These are phyloP conservation scores for Phaseolus coccineus DNA, from an alignment of 331 rosid genomes.

Conservation along the genomic window DNA sequence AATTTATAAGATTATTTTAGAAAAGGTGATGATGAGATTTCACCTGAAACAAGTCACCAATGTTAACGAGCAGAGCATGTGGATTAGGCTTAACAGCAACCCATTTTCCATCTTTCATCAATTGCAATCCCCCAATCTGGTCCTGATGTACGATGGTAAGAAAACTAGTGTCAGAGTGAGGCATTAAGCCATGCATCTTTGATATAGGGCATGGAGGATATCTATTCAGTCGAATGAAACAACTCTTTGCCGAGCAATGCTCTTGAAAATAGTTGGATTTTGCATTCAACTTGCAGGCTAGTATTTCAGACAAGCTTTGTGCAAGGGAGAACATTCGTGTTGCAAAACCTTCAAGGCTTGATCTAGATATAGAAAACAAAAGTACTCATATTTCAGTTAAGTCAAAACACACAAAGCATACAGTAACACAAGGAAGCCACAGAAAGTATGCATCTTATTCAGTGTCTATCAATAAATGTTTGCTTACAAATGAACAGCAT, in stretches of 20 bases:
- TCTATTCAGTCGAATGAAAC: slow-evolving; percentile 65
- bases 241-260: slow-evolving; percentile 54
- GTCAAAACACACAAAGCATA: slow-evolving; percentile 1
- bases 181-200: slow-evolving; percentile 62
- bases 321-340: slow-evolving; percentile 49
- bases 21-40: neutral
- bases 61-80: slow-evolving; percentile 66
- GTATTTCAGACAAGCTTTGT: slow-evolving; percentile 62
- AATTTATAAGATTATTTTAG: neutral
- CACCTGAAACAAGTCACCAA: slow-evolving; percentile 90
- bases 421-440: neutral
- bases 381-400: neutral
- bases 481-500: neutral
- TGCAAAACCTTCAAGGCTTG: slow-evolving; percentile 56
- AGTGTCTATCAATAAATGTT: too few relatives aligned
- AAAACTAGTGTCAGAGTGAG: slow-evolving; percentile 76
- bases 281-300: slow-evolving; percentile 54
- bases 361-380: slow-evolving; percentile 37
- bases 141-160: slow-evolving; percentile 64
- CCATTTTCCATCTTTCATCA: slow-evolving; percentile 73
- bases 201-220: slow-evolving; percentile 74
- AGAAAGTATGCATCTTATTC: neutral
- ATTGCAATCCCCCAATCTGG: slow-evolving; percentile 69
- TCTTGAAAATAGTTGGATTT: slow-evolving; percentile 52
- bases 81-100: slow-evolving; percentile 72